Conservation (phyloP, 2,329 filamentous ascomycete genomes). For the Neophaeococcomyces mojaviensis region DNA sequence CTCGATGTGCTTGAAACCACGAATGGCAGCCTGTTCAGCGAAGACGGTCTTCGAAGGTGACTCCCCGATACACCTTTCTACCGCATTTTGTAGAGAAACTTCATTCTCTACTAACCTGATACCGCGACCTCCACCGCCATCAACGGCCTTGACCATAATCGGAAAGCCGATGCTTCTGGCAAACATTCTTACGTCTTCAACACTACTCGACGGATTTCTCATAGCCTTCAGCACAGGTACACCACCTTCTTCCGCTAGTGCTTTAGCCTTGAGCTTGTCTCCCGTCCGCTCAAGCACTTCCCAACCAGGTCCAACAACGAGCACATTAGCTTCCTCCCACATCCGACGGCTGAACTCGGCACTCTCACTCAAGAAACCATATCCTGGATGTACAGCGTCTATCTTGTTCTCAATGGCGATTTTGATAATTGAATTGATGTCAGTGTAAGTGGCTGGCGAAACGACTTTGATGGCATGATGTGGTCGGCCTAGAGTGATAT, state of each 20-base stretch:
- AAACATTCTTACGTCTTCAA: slow-evolving; percentile 45
- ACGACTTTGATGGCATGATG: slow-evolving; percentile 44
- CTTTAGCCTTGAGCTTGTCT: slow-evolving; percentile 49
- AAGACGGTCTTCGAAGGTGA: slow-evolving; percentile 53
- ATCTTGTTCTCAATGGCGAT: slow-evolving; percentile 45
- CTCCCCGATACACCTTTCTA: slow-evolving; percentile 48
- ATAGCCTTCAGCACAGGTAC: slow-evolving; percentile 48
- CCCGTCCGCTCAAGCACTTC: slow-evolving; percentile 52
- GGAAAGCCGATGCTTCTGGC: slow-evolving; percentile 50
- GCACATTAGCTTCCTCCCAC: slow-evolving; percentile 41
- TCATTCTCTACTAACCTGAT: slow-evolving; percentile 47
- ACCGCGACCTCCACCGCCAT: slow-evolving; percentile 55
- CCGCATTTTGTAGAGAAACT: slow-evolving; percentile 38
- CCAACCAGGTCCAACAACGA: slow-evolving; percentile 49
- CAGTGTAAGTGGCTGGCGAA: slow-evolving; percentile 47
- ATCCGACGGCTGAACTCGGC: slow-evolving; percentile 43
- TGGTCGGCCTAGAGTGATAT: slow-evolving; percentile 43
- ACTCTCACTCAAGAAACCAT: slow-evolving; percentile 56
- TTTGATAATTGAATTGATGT: slow-evolving; percentile 41
- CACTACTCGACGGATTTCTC: slow-evolving; percentile 34
- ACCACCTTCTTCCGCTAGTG: slow-evolving; percentile 43
- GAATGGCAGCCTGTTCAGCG: slow-evolving; percentile 54
- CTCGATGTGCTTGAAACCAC: slow-evolving; percentile 55
- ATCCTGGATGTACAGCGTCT: slow-evolving; percentile 52
- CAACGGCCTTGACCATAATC: slow-evolving; percentile 58